These are phyloP conservation scores for Zygosaccharomyces kombuchaensis DNA, from an alignment of 805 yeast genomes.

Conservation along the genomic window DNA sequence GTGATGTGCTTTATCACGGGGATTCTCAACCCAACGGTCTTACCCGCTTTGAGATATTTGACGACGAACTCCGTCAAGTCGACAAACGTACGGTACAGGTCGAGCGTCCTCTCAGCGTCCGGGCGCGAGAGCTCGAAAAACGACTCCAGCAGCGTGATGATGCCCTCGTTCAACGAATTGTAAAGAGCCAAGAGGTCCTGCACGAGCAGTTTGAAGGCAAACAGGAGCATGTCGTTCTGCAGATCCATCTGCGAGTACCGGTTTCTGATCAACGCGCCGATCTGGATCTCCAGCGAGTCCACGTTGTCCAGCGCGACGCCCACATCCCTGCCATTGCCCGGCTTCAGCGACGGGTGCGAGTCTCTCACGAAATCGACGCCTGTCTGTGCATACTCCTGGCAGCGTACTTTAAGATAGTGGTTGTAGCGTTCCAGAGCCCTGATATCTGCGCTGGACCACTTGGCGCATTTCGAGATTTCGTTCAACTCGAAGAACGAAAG, in stretches of 20 bases:
- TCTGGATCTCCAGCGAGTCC: constrained; percentile 79
- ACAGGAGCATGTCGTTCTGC: constrained; percentile 75
- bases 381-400: constrained; percentile 61
- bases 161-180: constrained; percentile 92
- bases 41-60: constrained; percentile 81
- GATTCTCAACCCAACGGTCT: constrained; percentile 83
- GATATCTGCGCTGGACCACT: constrained; percentile 42
- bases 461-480: constrained; percentile 33
- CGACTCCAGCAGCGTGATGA: constrained; percentile 86
- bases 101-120: constrained; percentile 84
- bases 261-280: constrained; percentile 68
- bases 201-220: constrained; percentile 84
- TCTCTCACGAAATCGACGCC: constrained; percentile 76
- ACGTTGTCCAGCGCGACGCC: constrained; percentile 78
- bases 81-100: constrained; percentile 79
- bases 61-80: constrained; percentile 84
- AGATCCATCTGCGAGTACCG: constrained; percentile 75
- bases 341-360: constrained; percentile 47
- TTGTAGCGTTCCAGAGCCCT: constrained; percentile 61
- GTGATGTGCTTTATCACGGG: constrained; percentile 98
- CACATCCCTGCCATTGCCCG: constrained; percentile 51
- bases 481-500: constrained; percentile 49
- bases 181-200: constrained; percentile 81
- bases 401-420: constrained; percentile 63
- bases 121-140: constrained; percentile 85